Conservation (phyloP, 2,329 filamentous ascomycete species). For the Claviceps maximensis region DNA sequence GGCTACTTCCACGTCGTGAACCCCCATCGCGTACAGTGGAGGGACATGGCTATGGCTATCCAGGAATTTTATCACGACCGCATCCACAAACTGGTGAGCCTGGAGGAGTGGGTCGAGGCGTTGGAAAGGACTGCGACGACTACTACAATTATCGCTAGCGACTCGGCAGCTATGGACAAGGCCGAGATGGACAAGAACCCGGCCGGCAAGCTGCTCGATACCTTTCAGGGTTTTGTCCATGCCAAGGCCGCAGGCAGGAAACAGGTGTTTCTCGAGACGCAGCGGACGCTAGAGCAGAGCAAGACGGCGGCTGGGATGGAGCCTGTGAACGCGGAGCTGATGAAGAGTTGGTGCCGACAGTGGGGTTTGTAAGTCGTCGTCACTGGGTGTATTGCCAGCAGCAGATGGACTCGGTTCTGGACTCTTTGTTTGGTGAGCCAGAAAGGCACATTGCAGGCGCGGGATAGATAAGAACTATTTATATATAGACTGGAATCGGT, state of each 20-base stretch:
- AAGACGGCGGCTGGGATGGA: conserved; percentile 26
- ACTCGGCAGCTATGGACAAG: conserved; percentile 15
- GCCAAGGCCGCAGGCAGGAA: conserved; percentile 1
- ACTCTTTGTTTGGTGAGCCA: too few relatives aligned
- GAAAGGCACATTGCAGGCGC: too few relatives aligned
- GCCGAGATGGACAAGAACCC: conserved; percentile 29
- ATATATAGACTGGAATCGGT: too few relatives aligned
- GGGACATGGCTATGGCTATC: conserved; percentile 25
- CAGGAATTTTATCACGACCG: conserved; percentile 26
- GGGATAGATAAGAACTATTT: too few relatives aligned
- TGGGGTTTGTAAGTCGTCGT: conserved; percentile 18
- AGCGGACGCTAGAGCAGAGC: conserved; percentile 25
- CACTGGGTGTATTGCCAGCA: too few relatives aligned
- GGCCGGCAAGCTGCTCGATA: conserved; percentile 38
- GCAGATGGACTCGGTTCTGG: too few relatives aligned
- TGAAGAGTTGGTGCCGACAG: conserved; percentile 35
- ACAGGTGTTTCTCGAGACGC: conserved; percentile 26
- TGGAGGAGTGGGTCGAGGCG: conserved; percentile 31
- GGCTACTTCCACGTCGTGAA: conserved; percentile 39
- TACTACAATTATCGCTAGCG: too few relatives aligned
- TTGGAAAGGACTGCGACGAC: conserved; percentile 31
- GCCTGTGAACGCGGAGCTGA: conserved; percentile 28
- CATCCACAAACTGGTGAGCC: conserved; percentile 25
- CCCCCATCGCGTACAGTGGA: conserved; percentile 27
- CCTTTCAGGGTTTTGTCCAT: conserved; percentile 22